Evolutionary conservation across 805 yeast species (phyloP), one percentile per base, ranked within the genome.

Genomic region (Clavispora asparagi): DNA sequence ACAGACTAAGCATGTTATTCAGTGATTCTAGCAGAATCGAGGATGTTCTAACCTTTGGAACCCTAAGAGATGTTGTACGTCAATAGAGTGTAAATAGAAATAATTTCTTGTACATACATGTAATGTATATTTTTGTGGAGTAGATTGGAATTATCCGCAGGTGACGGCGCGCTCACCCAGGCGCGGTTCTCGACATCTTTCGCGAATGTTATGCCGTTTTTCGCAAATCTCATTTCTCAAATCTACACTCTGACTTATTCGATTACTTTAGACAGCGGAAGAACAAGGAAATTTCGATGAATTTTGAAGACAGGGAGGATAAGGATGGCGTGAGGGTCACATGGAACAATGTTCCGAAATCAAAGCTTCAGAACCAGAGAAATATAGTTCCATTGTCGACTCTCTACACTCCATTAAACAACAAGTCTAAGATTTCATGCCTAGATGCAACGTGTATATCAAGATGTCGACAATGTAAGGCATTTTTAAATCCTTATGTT

Each of bases 1-100:
- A 94, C 60, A 66, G 99, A 44, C 64, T 94, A 32, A 82, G 83
- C 43, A 89, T 92, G 97, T 63, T 88, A 16, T 67, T 92, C 29
- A 76, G 85, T 4, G 83, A 79, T 0, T 65, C 76, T 36, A 68
- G 68, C 17, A 70, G 96, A 27, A 90, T 94, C 14, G 92, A 85
- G 44, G 78, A 79, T 11, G 95, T 89, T 1, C 63, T 89, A 30
- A 70, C 85, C 0, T 89, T 89, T 64, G 96, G 96, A 0, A 78
- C 78, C 41, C 57, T 89, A 5, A 77, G 79, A 31, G 91, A 86
- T 62, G 94, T 87, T 7, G 62, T 77, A 28, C 76, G 71, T 54
- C 91, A 86, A 55, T 84, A 40, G 33, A 25, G 10, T 35, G 28
- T 25, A 17, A 30, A 30, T 33, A 40, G 30, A 11, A 29, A 27